phyloP scores from a whole-genome alignment of 345 rosid genomes.

The Eucalyptus paniculata region DNA sequence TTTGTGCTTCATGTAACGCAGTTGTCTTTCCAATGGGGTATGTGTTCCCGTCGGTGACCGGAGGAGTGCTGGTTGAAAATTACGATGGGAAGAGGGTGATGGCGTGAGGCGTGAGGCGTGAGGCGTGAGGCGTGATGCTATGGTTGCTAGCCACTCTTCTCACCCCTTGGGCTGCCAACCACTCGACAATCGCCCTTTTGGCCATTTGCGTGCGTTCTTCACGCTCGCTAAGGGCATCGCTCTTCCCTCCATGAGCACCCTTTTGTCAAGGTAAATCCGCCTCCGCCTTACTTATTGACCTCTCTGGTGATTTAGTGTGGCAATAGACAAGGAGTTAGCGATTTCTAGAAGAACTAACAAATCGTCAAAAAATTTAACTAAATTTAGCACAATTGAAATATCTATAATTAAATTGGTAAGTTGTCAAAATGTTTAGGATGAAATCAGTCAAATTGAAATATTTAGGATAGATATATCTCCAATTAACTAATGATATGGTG shows the following conservation, averaged over 20 bases:
- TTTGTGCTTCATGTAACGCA: background rate
- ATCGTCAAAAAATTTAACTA: background rate
- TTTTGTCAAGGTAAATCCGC: slow-evolving; percentile 55
- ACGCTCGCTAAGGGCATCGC: slow-evolving; percentile 89
- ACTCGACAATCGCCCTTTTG: slow-evolving; percentile 56
- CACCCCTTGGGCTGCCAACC: slow-evolving; percentile 81
- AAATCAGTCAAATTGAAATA: too few species aligned
- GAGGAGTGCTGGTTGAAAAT: slow-evolving; percentile 79
- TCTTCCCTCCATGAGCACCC: slow-evolving; percentile 75
- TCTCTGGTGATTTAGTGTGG: background rate
- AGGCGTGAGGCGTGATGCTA: slow-evolving; percentile 64
- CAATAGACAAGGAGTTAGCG: background rate
- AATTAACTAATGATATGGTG: background rate
- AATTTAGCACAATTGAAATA: too few species aligned
- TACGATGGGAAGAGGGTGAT: slow-evolving; percentile 78
- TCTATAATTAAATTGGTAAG: too few species aligned
- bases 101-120: slow-evolving; percentile 32
- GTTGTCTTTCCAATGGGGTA: slow-evolving; percentile 80
- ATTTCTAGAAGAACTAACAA: background rate
- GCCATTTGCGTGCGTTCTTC: slow-evolving; percentile 74
- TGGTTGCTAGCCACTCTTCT: slow-evolving; percentile 87
- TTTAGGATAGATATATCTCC: background rate
- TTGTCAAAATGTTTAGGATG: too few species aligned
- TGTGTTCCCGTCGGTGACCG: slow-evolving; percentile 71
- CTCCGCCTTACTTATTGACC: too few species aligned